Percentiles rank a stretch among this genome's conserved stretches.
These are phyloP conservation scores for Cryphonectria naterciae DNA, from an alignment of 2,329 filamentous ascomycete species.

Conservation along the genomic window DNA sequence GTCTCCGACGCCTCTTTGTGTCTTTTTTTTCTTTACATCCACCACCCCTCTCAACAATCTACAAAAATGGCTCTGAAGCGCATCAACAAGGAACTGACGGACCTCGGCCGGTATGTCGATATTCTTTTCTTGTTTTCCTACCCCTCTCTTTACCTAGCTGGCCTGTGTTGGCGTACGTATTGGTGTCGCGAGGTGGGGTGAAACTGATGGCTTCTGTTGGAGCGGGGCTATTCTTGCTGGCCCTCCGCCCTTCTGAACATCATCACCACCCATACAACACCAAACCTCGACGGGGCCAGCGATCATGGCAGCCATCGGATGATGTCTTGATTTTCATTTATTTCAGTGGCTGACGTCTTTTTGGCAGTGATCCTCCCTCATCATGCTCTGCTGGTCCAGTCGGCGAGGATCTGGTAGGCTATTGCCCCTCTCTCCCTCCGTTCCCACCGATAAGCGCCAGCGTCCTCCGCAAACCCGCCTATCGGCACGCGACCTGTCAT, in stretches of 20 bases:
- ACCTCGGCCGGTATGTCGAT: conserved; percentile 78
- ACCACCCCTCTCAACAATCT: conserved; percentile 34
- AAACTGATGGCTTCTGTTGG: conserved; percentile 11
- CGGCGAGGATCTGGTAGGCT: conserved; percentile 93
- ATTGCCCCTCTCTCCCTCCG: conserved; percentile 36
- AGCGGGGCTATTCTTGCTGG: conserved; percentile 22
- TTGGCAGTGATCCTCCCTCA: conserved; percentile 87
- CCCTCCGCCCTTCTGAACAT: not conserved
- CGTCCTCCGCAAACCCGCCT: not conserved
- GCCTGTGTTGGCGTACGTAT: conserved; percentile 32
- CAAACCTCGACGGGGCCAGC: not conserved
- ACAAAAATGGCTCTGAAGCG: conserved; percentile 83
- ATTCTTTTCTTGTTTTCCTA: conserved; percentile 30
- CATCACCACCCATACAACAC: not conserved
- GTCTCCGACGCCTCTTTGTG: conserved; percentile 25
- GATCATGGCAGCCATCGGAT: not conserved
- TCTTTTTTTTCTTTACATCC: conserved; percentile 3
- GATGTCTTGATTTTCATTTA: not conserved
- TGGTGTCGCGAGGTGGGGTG: conserved; percentile 32
- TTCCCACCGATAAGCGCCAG: conserved; percentile 32
- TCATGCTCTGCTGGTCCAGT: conserved; percentile 97
- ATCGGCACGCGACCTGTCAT: conserved; percentile 17
- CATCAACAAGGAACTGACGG: conserved; percentile 92
- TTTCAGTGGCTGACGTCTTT: conserved; percentile 37
- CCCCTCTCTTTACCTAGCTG: conserved; percentile 25